Evolutionary conservation across 345 rosid genomes (phyloP).

Genomic region (Eutrema yunnanense): DNA sequence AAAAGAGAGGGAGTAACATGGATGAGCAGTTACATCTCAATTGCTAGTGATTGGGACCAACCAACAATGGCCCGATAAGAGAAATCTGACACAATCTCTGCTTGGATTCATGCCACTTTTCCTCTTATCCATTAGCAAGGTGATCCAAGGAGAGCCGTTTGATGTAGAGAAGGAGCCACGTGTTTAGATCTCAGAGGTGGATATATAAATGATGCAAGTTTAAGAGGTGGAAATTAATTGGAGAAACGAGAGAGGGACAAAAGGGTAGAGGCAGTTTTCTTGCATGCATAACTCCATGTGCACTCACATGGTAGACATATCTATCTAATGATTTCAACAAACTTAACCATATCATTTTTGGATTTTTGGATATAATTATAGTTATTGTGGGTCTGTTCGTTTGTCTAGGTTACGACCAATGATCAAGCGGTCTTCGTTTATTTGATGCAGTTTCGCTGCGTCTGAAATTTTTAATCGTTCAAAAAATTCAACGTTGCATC

Average conservation of each 20-base stretch:
- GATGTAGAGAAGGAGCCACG: constrained; percentile 10
- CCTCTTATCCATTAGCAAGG: constrained; percentile 11
- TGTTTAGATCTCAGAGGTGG: constrained; percentile 6
- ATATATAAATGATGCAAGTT: constrained; percentile 10
- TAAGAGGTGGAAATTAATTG: constrained; percentile 16
- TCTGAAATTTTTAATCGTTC: too few species aligned
- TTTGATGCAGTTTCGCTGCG: too few species aligned
- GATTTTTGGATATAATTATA: not conserved
- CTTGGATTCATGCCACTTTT: constrained; percentile 12
- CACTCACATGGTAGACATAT: constrained; percentile 24
- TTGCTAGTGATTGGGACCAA: constrained; percentile 22
- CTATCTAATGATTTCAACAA: constrained; percentile 19
- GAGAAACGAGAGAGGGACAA: constrained; percentile 10
- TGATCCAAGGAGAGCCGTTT: constrained; percentile 12
- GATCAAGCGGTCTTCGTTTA: too few species aligned
- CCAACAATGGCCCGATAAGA: constrained; percentile 10
- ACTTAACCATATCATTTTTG: constrained; percentile 15
- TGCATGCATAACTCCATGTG: constrained; percentile 27
- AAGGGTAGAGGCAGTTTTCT: constrained; percentile 19
- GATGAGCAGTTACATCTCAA: constrained; percentile 15
- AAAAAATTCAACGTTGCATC: too few species aligned
- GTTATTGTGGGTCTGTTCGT: too few species aligned
- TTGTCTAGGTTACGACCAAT: too few species aligned
- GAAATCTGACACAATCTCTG: constrained; percentile 2
- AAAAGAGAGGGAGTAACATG: constrained; percentile 16